Conservation (phyloP, 768 basidiomycete genomes). For the Kwoniella newhampshirensis region DNA sequence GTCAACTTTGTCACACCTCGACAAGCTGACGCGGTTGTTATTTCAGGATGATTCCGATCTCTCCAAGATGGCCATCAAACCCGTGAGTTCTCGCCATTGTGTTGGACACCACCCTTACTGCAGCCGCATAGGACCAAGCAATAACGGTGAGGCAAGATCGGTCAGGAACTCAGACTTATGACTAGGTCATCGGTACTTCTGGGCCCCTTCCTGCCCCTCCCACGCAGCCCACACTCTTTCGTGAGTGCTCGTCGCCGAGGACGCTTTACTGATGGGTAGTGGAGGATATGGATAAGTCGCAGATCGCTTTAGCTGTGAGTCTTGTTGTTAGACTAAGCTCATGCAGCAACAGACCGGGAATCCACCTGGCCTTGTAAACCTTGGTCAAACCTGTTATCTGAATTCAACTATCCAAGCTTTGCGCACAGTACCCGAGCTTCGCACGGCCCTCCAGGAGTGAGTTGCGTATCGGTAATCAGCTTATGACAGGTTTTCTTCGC, state of each 20-base stretch:
- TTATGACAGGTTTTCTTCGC: neutral
- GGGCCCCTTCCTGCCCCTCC: constrained; percentile 90
- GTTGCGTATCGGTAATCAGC: neutral
- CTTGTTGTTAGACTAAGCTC: constrained; percentile 1
- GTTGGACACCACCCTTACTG: too few species aligned
- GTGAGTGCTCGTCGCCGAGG: constrained; percentile 54
- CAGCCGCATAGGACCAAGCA: neutral
- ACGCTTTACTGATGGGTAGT: constrained; percentile 23
- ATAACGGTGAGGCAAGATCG: neutral
- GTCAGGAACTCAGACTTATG: too few species aligned
- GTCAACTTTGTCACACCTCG: too few species aligned
- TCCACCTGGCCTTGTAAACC: constrained; percentile 52
- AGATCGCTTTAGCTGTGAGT: constrained; percentile 75
- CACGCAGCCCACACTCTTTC: constrained; percentile 70
- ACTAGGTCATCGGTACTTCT: constrained; percentile 75
- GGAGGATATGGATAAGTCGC: constrained; percentile 78
- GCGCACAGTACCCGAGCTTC: constrained; percentile 85
- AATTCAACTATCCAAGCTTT: constrained; percentile 93
- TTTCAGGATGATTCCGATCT: constrained; percentile 88
- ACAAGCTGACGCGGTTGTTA: too few species aligned
- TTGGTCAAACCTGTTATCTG: constrained; percentile 98
- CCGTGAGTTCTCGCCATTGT: too few species aligned
- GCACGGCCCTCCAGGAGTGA: constrained; percentile 4
- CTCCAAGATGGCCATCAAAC: constrained; percentile 78
- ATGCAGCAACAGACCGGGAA: constrained; percentile 20